These are phyloP conservation scores for Heterobasidion irregulare DNA, from an alignment of 1,284 basidiomycete species.

Conservation along the genomic window DNA sequence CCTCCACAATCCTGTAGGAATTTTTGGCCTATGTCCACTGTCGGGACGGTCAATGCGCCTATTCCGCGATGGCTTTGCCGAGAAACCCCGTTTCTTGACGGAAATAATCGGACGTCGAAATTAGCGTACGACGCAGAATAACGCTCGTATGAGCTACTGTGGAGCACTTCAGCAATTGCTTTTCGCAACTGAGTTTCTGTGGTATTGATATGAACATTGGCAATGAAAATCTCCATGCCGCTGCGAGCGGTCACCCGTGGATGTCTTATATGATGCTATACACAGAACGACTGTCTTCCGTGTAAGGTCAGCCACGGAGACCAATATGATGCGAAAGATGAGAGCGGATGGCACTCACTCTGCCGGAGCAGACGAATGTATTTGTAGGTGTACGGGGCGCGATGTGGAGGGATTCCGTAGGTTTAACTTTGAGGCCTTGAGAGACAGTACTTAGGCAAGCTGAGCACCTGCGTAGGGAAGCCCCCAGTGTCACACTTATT, in stretches of 20 bases:
- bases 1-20: background rate
- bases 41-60: background rate
- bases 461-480: conserved; percentile 85
- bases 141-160: background rate
- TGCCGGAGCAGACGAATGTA: no score
- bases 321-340: no score
- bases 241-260: background rate
- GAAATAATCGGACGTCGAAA: background rate
- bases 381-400: no score
- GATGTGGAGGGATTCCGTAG: no score
- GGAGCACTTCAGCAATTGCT: background rate
- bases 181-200: background rate
- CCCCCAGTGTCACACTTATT: conserved; percentile 60
- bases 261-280: no score
- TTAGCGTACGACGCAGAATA: background rate
- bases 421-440: no score
- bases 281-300: no score
- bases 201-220: background rate
- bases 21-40: background rate
- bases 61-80: background rate
- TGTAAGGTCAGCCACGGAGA: no score
- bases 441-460: no score
- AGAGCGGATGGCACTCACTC: no score
- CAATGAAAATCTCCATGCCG: background rate
- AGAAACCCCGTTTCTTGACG: background rate